A percentile compares a stretch with the other conserved stretches of the same genome.
Conservation (phyloP, 805 yeast genomes). For the Brettanomyces bruxellensis region DNA sequence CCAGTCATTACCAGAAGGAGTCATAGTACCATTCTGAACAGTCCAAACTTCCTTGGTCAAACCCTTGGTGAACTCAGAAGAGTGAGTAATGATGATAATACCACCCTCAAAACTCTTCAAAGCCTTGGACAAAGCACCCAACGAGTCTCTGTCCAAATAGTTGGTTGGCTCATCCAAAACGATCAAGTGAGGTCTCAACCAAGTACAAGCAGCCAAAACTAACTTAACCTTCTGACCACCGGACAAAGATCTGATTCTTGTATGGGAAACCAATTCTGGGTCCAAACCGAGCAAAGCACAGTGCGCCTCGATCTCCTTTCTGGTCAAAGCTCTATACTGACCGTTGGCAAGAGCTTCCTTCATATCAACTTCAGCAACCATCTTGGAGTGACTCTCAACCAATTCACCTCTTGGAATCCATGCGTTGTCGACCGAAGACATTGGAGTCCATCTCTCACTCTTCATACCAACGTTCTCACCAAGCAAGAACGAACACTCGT, state of each 20-base stretch:
- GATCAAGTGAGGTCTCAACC: conserved; percentile 99
- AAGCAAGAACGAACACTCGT: conserved; percentile 93
- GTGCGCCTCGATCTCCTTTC: conserved; percentile 99
- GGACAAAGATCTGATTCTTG: conserved; percentile 99
- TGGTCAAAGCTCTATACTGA: conserved; percentile 99
- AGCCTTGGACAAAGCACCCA: conserved; percentile 99
- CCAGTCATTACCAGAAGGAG: conserved; percentile 99
- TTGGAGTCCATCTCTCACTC: conserved; percentile 98
- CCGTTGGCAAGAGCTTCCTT: conserved; percentile 99
- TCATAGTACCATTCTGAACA: conserved; percentile 94
- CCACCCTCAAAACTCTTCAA: conserved; percentile 99
- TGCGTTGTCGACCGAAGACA: conserved; percentile 99
- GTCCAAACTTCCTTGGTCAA: conserved; percentile 99
- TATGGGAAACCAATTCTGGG: conserved; percentile 98
- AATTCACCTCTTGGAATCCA: conserved; percentile 99
- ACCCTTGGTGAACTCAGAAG: conserved; percentile 99
- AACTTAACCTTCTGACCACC: conserved; percentile 99
- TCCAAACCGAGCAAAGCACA: conserved; percentile 98
- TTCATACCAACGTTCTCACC: conserved; percentile 99
- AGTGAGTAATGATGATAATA: conserved; percentile 98
- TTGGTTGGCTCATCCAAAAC: conserved; percentile 99
- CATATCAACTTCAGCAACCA: conserved; percentile 99
- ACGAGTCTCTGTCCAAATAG: conserved; percentile 98
- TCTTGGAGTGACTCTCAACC: conserved; percentile 93
- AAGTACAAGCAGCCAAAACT: conserved; percentile 99